Conservation (phyloP, 305 asterid species). For the Euphrasia arctica region DNA sequence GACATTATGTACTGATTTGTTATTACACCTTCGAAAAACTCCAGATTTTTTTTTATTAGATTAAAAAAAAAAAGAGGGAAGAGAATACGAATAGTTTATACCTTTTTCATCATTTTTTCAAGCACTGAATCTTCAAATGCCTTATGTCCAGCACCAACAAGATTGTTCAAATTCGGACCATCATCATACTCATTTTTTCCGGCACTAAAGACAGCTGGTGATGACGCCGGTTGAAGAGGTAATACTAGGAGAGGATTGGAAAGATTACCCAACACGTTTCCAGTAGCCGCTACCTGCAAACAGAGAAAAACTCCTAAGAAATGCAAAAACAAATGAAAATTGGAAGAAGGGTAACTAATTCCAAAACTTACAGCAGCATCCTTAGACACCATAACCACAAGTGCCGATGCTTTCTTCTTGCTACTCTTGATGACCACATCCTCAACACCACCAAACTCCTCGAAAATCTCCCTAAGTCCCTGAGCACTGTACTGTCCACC, state of each 20-base stretch:
- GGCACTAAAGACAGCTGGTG: conserved; percentile 37
- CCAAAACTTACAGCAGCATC: conserved; percentile 51
- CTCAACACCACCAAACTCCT: conserved; percentile 71
- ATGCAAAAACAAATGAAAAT: conserved; percentile 17
- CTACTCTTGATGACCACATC: conserved; percentile 76
- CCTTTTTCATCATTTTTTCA: conserved; percentile 69
- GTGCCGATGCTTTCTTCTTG: conserved; percentile 82
- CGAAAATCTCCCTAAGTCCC: conserved; percentile 59
- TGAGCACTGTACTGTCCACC: conserved; percentile 61
- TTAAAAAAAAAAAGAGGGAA: conserved; percentile 29
- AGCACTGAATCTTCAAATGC: conserved; percentile 72
- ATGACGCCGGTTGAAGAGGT: conserved; percentile 58
- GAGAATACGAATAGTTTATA: conserved; percentile 15
- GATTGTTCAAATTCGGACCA: conserved; percentile 42
- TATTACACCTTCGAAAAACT: conserved; percentile 1
- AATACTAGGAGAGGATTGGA: conserved; percentile 71
- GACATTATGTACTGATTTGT: neutral
- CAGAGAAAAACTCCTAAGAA: conserved; percentile 21
- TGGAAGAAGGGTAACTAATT: neutral
- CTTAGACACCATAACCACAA: conserved; percentile 74
- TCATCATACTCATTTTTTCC: conserved; percentile 42
- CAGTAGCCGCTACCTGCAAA: conserved; percentile 52
- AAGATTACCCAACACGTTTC: conserved; percentile 66
- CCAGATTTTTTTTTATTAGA: neutral
- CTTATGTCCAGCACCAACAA: conserved; percentile 68